Percentiles rank a stretch among this genome's conserved stretches.
These are phyloP conservation scores for Entoloma clypeatum DNA, from an alignment of 1,284 basidiomycete species.

Conservation along the genomic window DNA sequence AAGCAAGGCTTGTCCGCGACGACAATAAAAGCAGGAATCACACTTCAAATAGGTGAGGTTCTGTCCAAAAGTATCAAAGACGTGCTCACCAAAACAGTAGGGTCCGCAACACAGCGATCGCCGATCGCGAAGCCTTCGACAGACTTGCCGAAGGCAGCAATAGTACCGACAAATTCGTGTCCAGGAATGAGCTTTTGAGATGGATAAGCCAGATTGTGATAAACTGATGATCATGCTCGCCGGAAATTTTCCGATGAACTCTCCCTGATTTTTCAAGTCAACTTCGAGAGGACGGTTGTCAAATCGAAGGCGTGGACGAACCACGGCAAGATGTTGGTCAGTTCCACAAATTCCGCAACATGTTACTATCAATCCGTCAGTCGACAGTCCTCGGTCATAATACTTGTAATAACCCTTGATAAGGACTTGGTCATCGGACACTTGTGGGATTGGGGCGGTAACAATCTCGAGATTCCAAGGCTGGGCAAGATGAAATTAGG, in stretches of 20 bases:
- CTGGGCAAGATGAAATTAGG: slow-evolving; percentile 29
- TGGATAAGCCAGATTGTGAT: background rate
- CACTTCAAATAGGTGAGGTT: slow-evolving; percentile 45
- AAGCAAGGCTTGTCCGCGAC: slow-evolving; percentile 66
- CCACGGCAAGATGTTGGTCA: slow-evolving; percentile 71
- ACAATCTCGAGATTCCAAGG: slow-evolving; percentile 62
- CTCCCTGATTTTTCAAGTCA: slow-evolving; percentile 37
- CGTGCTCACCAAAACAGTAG: slow-evolving; percentile 49
- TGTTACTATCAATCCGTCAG: slow-evolving; percentile 23
- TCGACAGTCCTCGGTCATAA: background rate
- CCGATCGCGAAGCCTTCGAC: slow-evolving; percentile 67
- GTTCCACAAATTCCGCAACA: slow-evolving; percentile 69
- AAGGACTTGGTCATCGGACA: slow-evolving; percentile 63
- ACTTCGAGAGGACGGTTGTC: slow-evolving; percentile 4
- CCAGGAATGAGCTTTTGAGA: slow-evolving; percentile 71
- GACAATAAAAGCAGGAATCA: slow-evolving; percentile 79
- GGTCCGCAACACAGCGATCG: slow-evolving; percentile 79
- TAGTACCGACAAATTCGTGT: slow-evolving; percentile 73
- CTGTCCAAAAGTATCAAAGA: slow-evolving; percentile 6
- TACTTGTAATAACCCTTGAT: slow-evolving; percentile 52
- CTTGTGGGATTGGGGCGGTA: slow-evolving; percentile 57
- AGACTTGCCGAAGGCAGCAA: slow-evolving; percentile 67
- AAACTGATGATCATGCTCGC: slow-evolving; percentile 32
- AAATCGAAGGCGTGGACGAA: slow-evolving; percentile 17
- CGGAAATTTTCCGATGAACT: slow-evolving; percentile 77